Conservation (phyloP, 306 rosid genomes). For the Glycine latifolia region DNA sequence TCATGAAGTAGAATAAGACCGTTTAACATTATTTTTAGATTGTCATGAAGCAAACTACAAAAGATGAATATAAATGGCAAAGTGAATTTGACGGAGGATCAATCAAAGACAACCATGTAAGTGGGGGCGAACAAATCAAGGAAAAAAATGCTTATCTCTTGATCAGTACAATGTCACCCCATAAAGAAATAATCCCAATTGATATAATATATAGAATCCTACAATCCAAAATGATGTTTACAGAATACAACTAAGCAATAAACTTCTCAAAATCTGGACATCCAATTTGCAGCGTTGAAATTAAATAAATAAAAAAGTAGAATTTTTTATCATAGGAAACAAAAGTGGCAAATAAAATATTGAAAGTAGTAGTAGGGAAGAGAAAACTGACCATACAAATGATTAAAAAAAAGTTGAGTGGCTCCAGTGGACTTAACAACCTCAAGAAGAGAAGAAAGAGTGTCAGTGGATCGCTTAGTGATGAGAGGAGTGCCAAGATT, state of each 20-base stretch:
- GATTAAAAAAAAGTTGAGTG: constrained; percentile 82
- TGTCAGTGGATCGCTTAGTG: constrained; percentile 75
- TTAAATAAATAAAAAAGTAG: not conserved
- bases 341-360: too few relatives aligned
- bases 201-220: not conserved
- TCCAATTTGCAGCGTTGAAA: not conserved
- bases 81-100: not conserved
- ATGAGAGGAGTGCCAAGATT: constrained; percentile 76
- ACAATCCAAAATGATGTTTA: not conserved
- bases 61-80: constrained; percentile 25
- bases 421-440: constrained; percentile 82
- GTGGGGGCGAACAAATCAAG: not conserved
- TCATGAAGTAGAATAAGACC: constrained; percentile 13
- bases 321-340: not conserved
- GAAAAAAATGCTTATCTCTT: not conserved
- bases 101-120: constrained; percentile 14
- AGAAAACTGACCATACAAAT: constrained; percentile 73
- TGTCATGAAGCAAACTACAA: constrained; percentile 17
- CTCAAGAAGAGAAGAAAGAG: constrained; percentile 78
- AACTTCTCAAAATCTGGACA: not conserved
- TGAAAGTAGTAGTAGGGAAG: not conserved
- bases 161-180: constrained; percentile 3
- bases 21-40: not conserved
- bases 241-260: too few relatives aligned
- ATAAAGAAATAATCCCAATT: constrained; percentile 25